Evolutionary conservation across 2,329 filamentous ascomycete species (phyloP).

Genomic region (Cladosporium sphaerospermum): DNA sequence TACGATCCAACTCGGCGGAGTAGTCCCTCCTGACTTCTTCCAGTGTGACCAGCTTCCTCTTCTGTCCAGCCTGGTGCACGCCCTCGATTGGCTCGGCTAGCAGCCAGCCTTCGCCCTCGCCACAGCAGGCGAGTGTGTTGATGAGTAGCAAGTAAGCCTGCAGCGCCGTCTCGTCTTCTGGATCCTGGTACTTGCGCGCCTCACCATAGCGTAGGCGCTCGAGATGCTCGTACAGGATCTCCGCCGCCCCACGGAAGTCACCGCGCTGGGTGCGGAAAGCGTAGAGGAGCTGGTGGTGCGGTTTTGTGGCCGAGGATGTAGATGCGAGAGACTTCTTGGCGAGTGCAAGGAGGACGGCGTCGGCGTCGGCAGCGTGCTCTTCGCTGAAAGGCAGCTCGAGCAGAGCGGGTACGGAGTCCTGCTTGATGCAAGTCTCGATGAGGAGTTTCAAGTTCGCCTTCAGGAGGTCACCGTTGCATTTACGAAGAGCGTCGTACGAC

Average conservation of each 20-base stretch:
- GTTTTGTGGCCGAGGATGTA: conserved; percentile 39
- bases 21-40: conserved; percentile 84
- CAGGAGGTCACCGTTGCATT: conserved; percentile 65
- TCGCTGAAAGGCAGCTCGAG: conserved; percentile 72
- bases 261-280: conserved; percentile 78
- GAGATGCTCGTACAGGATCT: conserved; percentile 51
- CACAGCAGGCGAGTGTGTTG: conserved; percentile 83
- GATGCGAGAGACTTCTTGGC: conserved; percentile 62
- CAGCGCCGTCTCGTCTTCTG: conserved; percentile 52
- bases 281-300: conserved; percentile 85
- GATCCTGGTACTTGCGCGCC: conserved; percentile 22
- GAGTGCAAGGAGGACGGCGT: conserved; percentile 67
- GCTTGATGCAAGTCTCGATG: conserved; percentile 37
- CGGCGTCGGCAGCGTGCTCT: conserved; percentile 65
- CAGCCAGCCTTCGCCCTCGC: conserved; percentile 78
- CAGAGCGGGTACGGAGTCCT: conserved; percentile 37
- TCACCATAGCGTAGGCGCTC: conserved; percentile 39
- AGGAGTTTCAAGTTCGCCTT: conserved; percentile 65
- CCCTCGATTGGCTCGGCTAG: conserved; percentile 45
- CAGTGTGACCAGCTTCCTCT: conserved; percentile 75
- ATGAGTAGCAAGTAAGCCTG: conserved; percentile 85
- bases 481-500: conserved; percentile 71
- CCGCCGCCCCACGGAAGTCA: conserved; percentile 75
- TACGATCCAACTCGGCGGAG: conserved; percentile 80
- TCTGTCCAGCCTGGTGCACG: conserved; percentile 35